These are phyloP conservation scores for Coccomyxa subellipsoidea DNA, from an alignment of 163 green algal species.

Conservation along the genomic window DNA sequence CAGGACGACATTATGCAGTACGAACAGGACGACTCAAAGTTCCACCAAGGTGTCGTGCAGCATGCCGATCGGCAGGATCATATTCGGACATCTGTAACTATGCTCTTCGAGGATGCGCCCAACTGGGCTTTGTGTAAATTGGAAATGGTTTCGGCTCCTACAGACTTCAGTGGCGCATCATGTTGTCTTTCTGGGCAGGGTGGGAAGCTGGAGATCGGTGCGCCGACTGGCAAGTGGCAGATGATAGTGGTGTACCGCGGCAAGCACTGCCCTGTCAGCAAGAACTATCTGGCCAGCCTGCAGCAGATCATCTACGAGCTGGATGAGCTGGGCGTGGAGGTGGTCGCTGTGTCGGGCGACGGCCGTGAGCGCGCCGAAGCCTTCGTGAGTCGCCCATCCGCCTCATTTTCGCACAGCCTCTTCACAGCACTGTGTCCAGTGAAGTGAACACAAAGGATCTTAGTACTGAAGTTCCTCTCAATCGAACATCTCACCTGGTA, in stretches of 20 bases:
- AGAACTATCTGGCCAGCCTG: conserved; percentile 33
- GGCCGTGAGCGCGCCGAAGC: conserved; percentile 31
- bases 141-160: no score
- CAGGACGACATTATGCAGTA: neutral
- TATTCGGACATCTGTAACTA: no score
- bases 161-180: no score
- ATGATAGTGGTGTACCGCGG: conserved; percentile 54
- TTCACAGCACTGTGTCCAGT: neutral
- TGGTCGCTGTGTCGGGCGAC: conserved; percentile 54
- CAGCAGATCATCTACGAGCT: conserved; percentile 64
- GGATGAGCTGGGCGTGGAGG: conserved; percentile 55
- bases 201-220: conserved; percentile 52
- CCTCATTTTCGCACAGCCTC: neutral
- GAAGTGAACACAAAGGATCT: neutral
- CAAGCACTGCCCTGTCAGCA: conserved; percentile 50
- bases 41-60: neutral
- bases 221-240: conserved; percentile 56
- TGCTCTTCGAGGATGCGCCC: no score
- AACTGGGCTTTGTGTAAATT: no score
- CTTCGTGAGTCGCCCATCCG: conserved; percentile 21
- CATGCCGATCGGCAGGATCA: no score
- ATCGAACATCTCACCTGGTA: no score
- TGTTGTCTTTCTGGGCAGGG: conserved; percentile 33
- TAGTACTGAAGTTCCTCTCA: no score
- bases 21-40: no score